These are phyloP conservation scores for Amanita polypyramis DNA, from an alignment of 768 basidiomycete genomes.

Conservation along the genomic window DNA sequence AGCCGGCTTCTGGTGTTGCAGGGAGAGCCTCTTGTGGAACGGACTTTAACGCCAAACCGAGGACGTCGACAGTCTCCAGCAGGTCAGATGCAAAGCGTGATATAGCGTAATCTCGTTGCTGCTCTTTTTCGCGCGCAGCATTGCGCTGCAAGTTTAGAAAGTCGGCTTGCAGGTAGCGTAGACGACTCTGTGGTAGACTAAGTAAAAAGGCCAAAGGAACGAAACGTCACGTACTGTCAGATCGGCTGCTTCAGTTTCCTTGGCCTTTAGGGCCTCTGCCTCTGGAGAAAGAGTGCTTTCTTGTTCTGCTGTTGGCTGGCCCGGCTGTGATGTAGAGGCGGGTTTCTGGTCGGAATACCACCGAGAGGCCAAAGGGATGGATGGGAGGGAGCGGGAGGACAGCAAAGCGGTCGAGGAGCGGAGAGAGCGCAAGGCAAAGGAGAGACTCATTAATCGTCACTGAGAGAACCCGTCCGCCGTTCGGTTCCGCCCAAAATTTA, in stretches of 20 bases:
- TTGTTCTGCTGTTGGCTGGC: conserved; percentile 12
- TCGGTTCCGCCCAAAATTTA: conserved; percentile 12
- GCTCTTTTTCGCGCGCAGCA: conserved; percentile 82
- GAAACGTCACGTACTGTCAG: conserved; percentile 48
- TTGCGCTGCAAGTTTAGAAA: conserved; percentile 92
- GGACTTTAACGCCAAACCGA: conserved; percentile 74
- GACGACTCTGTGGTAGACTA: conserved; percentile 50
- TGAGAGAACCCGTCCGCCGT: conserved; percentile 6
- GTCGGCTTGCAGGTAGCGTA: conserved; percentile 91
- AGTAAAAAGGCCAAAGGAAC: conserved; percentile 7
- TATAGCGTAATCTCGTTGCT: conserved; percentile 90
- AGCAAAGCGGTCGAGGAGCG: conserved; percentile 51
- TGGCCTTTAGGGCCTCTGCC: conserved; percentile 61
- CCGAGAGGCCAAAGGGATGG: conserved; percentile 24
- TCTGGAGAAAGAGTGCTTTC: conserved; percentile 19
- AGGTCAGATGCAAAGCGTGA: conserved; percentile 84
- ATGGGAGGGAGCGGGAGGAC: conserved; percentile 34
- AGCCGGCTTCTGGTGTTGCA: conserved; percentile 15
- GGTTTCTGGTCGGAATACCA: conserved; percentile 51
- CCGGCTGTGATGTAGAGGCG: conserved; percentile 18
- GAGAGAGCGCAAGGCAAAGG: conserved; percentile 39
- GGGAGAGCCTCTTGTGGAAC: conserved; percentile 44
- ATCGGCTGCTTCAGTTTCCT: conserved; percentile 75
- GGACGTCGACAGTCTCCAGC: conserved; percentile 85
- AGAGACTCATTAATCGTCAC: conserved; percentile 34